Evolutionary conservation across 345 rosid species (phyloP).

Genomic region (Heritiera littoralis): DNA sequence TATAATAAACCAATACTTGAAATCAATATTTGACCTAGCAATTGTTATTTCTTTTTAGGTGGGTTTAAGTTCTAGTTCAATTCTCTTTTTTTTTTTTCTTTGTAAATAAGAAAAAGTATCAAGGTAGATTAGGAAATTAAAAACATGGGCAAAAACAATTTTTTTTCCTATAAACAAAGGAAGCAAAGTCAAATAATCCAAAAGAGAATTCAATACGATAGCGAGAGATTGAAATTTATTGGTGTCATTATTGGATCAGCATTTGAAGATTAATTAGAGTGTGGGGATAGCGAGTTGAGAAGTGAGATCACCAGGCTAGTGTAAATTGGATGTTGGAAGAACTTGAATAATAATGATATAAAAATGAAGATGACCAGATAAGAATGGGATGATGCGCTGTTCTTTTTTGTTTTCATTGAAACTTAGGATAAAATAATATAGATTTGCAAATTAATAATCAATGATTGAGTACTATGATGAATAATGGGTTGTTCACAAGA

Average conservation of each 20-base stretch:
- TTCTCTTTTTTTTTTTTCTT: no score
- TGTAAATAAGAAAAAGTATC: no score
- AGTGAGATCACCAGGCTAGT: background rate
- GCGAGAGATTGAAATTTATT: no score
- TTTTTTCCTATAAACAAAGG: background rate
- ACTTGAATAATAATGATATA: background rate
- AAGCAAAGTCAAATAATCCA: slow-evolving; percentile 7
- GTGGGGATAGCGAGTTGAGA: background rate
- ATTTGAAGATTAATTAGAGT: background rate
- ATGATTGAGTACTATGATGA: background rate
- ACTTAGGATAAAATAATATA: no score
- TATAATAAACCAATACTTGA: no score
- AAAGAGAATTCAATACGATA: background rate
- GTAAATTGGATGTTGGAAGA: background rate
- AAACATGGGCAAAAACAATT: background rate
- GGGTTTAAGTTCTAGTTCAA: no score
- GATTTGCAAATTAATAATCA: no score
- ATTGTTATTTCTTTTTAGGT: no score
- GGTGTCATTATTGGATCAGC: no score
- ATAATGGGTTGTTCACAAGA: background rate
- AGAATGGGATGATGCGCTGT: background rate
- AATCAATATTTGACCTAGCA: no score
- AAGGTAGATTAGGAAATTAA: no score
- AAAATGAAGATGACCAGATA: background rate
- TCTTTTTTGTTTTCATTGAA: no score